Conservation (phyloP, 331 rosid genomes). For the Spiraea crenata region DNA sequence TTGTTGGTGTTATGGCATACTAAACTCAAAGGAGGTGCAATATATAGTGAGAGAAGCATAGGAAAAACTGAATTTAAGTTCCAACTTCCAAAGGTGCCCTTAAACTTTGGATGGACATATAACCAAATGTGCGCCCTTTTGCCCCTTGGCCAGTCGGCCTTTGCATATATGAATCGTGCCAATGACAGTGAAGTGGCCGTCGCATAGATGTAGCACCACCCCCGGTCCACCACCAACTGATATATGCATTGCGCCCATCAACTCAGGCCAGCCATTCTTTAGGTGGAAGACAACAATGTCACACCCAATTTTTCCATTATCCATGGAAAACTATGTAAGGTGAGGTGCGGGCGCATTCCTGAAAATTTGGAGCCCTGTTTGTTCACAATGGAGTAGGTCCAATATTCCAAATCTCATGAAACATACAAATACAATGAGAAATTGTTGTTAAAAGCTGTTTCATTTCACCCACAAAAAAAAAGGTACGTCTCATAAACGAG, state of each 20-base stretch:
- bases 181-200: conserved; percentile 15
- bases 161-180: background rate
- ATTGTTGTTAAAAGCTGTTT: too few relatives aligned
- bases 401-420: too few relatives aligned
- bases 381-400: too few relatives aligned
- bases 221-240: background rate
- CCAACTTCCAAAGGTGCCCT: too few relatives aligned
- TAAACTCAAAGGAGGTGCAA: background rate
- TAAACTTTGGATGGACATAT: too few relatives aligned
- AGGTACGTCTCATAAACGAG: too few relatives aligned
- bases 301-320: conserved; percentile 7
- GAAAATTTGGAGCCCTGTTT: background rate
- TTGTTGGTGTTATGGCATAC: too few relatives aligned
- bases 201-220: conserved; percentile 32
- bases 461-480: too few relatives aligned
- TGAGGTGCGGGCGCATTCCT: background rate
- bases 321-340: background rate
- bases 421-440: too few relatives aligned
- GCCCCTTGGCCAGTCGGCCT: conserved; percentile 2
- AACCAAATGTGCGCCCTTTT: too few relatives aligned
- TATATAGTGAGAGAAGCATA: background rate
- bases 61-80: too few relatives aligned
- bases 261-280: conserved; percentile 1
- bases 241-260: background rate
- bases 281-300: conserved; percentile 33